Conservation (phyloP, 805 yeast genomes). For the Yarrowia deformans region DNA sequence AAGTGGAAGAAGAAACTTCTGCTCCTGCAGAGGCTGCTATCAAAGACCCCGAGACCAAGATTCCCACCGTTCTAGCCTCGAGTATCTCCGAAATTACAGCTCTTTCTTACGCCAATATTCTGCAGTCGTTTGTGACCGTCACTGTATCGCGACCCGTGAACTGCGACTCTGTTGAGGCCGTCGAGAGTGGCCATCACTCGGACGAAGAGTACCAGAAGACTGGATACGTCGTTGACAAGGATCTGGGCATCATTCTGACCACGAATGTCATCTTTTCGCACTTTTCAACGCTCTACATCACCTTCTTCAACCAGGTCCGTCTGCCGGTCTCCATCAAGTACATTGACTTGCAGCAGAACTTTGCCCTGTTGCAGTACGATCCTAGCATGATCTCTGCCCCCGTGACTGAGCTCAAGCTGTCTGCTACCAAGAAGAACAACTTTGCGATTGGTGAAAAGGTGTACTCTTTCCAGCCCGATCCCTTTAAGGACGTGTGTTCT, state of each 20-base stretch:
- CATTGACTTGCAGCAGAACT: conserved; percentile 23
- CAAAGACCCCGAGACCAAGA: not conserved
- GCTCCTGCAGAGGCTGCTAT: not conserved
- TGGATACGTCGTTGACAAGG: conserved; percentile 89
- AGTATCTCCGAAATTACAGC: conserved; percentile 18
- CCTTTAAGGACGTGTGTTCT: conserved; percentile 4
- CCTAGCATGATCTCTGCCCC: conserved; percentile 29
- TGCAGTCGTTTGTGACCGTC: conserved; percentile 26
- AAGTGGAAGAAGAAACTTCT: not conserved
- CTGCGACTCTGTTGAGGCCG: conserved; percentile 7
- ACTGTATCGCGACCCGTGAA: conserved; percentile 17
- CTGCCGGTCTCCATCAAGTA: conserved; percentile 46
- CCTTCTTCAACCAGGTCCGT: conserved; percentile 57
- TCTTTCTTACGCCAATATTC: conserved; percentile 2
- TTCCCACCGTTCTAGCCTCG: conserved; percentile 1
- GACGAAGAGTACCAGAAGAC: conserved; percentile 56
- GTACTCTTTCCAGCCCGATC: conserved; percentile 15
- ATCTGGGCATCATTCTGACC: conserved; percentile 81
- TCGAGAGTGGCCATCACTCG: not conserved
- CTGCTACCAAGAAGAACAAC: conserved; percentile 6
- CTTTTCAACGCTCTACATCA: conserved; percentile 26
- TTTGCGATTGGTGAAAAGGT: conserved; percentile 17
- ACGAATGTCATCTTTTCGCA: conserved; percentile 52
- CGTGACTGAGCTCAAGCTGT: conserved; percentile 12
- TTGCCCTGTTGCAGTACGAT: conserved; percentile 28